A percentile compares a stretch with the other conserved stretches of the same genome.
phyloP scores from a whole-genome alignment of 129 eudicot genomes.

The Chrysanthemum lavandulifolium region DNA sequence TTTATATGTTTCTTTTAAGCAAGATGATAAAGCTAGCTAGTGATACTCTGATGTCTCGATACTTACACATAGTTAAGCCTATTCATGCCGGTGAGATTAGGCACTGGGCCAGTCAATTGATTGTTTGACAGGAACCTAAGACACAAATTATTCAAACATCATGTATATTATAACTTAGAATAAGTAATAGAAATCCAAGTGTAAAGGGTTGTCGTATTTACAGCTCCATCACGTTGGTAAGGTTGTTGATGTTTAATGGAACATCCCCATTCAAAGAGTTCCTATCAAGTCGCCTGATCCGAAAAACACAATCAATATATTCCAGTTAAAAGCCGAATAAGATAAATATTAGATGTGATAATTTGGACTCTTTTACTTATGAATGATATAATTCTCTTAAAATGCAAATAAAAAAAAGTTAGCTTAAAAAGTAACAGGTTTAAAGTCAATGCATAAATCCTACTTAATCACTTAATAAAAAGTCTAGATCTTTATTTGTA shows the following conservation, averaged over 20 bases:
- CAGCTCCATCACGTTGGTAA: constrained; percentile 30
- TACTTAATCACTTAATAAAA: neutral
- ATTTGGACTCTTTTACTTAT: neutral
- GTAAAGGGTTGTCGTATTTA: constrained; percentile 15
- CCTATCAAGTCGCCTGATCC: constrained; percentile 46
- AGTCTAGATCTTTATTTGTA: neutral
- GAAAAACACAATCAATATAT: constrained; percentile 5
- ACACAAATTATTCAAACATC: neutral
- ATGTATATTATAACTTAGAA: neutral
- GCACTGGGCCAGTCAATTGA: constrained; percentile 40
- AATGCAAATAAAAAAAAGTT: neutral
- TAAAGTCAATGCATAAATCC: neutral
- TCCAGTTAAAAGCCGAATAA: neutral
- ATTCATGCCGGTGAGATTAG: constrained; percentile 46
- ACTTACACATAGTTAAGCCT: constrained; percentile 46
- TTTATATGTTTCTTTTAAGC: neutral
- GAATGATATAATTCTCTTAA: too few species aligned
- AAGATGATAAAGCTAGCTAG: neutral
- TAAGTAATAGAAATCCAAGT: neutral
- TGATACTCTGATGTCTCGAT: neutral
- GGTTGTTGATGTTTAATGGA: constrained; percentile 48
- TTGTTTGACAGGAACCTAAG: constrained; percentile 46
- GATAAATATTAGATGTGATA: neutral
- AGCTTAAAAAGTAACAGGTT: neutral
- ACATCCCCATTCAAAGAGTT: constrained; percentile 36